Evolutionary conservation across 345 rosid species (phyloP).

Genomic region (Sonneratia alba): DNA sequence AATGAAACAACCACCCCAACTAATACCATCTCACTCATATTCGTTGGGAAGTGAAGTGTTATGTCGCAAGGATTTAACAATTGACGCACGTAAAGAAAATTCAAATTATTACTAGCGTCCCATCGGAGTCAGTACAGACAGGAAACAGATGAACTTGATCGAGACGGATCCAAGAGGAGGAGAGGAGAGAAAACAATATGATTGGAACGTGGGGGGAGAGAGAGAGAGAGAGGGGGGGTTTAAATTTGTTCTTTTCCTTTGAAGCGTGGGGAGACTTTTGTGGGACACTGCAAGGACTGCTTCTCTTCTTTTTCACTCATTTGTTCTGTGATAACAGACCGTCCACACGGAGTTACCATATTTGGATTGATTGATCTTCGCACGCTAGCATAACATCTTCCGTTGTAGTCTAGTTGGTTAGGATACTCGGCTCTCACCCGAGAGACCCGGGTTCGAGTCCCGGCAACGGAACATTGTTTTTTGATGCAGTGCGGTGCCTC

Average conservation of each 20-base stretch:
- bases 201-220: background rate
- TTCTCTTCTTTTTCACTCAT: background rate
- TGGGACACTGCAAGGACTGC: background rate
- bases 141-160: no score
- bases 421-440: conserved; percentile 73
- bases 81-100: no score
- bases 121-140: no score
- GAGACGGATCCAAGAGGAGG: background rate
- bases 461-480: conserved; percentile 50
- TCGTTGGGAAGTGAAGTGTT: no score
- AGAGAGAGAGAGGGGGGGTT: background rate
- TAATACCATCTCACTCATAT: no score
- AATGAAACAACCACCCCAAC: no score
- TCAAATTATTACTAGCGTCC: no score
- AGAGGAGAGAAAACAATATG: background rate
- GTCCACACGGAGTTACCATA: no score
- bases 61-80: no score
- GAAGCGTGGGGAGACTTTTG: background rate
- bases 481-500: background rate
- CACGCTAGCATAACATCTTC: background rate
- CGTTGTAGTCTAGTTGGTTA: conserved; percentile 75
- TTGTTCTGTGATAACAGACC: no score
- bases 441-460: conserved; percentile 69
- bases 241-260: background rate
- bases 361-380: no score